Conservation (phyloP, 1,139 yeast species). For the Suhomyces taliae region DNA sequence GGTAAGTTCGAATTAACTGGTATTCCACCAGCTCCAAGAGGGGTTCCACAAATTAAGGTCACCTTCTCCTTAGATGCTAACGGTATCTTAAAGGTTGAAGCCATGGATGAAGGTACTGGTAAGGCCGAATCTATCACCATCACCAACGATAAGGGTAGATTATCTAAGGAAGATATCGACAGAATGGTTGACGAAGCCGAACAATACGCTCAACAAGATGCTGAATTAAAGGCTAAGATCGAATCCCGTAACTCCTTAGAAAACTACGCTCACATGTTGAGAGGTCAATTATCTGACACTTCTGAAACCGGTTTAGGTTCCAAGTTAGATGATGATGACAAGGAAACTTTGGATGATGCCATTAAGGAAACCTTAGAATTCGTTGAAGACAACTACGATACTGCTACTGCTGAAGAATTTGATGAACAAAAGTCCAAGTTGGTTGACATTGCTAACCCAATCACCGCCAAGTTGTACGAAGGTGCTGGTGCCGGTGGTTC, state of each 20-base stretch:
- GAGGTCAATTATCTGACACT: slow-evolving; percentile 62
- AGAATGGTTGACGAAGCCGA: slow-evolving; percentile 96
- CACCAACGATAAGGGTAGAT: slow-evolving; percentile 96
- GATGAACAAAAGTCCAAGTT: slow-evolving; percentile 91
- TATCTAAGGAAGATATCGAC: slow-evolving; percentile 87
- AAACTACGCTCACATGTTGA: slow-evolving; percentile 47
- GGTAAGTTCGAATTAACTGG: slow-evolving; percentile 51
- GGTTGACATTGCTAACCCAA: slow-evolving; percentile 84
- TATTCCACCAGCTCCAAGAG: slow-evolving; percentile 52
- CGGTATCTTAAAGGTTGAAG: slow-evolving; percentile 50
- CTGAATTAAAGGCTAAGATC: slow-evolving; percentile 74
- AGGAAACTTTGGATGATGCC: slow-evolving; percentile 86
- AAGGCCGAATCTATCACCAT: slow-evolving; percentile 91
- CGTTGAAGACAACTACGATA: slow-evolving; percentile 83
- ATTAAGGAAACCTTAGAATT: slow-evolving; percentile 85
- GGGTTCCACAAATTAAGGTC: slow-evolving; percentile 51
- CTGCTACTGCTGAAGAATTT: slow-evolving; percentile 89
- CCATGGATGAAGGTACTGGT: slow-evolving; percentile 50
- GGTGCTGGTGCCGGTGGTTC: slow-evolving; percentile 44
- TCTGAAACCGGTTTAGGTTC: slow-evolving; percentile 65
- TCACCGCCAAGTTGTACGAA: slow-evolving; percentile 86
- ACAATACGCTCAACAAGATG: slow-evolving; percentile 85
- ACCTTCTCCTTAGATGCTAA: slow-evolving; percentile 50
- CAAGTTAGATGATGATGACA: slow-evolving; percentile 86
- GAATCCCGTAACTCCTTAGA: slow-evolving; percentile 58